Conservation (phyloP, 2,329 filamentous ascomycete species). For the Cercospora sesami region DNA sequence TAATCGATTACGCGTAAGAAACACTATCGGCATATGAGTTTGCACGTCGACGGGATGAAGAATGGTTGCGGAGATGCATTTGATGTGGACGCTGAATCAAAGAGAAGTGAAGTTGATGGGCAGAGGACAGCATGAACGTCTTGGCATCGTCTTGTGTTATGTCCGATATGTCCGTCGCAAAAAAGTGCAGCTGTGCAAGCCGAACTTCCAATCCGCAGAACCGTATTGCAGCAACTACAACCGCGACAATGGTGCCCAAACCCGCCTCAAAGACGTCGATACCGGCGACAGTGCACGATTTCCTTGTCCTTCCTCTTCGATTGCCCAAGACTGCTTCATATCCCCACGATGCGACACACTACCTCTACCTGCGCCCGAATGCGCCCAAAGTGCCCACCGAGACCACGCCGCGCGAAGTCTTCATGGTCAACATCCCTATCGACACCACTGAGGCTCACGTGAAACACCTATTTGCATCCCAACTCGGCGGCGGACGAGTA, state of each 20-base stretch:
- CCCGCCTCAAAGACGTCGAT: slow-evolving; percentile 14
- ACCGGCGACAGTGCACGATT: slow-evolving; percentile 55
- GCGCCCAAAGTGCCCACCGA: slow-evolving; percentile 73
- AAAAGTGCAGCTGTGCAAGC: slow-evolving; percentile 1
- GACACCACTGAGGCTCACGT: slow-evolving; percentile 79
- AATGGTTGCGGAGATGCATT: neutral
- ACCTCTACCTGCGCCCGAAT: slow-evolving; percentile 83
- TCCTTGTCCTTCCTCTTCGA: slow-evolving; percentile 67
- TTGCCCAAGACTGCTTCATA: slow-evolving; percentile 65
- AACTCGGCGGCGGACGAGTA: slow-evolving; percentile 76
- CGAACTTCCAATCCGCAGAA: neutral
- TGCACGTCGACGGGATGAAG: neutral
- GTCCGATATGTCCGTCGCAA: neutral
- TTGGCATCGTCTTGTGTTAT: neutral
- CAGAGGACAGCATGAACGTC: neutral
- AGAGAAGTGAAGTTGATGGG: neutral
- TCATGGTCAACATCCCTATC: slow-evolving; percentile 83
- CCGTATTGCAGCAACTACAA: neutral
- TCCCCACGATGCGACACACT: slow-evolving; percentile 67
- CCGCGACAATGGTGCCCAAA: slow-evolving; percentile 22
- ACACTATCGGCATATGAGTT: neutral
- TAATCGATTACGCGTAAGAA: neutral
- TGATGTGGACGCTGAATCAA: neutral
- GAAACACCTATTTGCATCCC: slow-evolving; percentile 69
- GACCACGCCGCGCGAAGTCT: slow-evolving; percentile 76